Evolutionary conservation across 345 rosid genomes (phyloP).

Genomic region (Geranium rotundifolium): DNA sequence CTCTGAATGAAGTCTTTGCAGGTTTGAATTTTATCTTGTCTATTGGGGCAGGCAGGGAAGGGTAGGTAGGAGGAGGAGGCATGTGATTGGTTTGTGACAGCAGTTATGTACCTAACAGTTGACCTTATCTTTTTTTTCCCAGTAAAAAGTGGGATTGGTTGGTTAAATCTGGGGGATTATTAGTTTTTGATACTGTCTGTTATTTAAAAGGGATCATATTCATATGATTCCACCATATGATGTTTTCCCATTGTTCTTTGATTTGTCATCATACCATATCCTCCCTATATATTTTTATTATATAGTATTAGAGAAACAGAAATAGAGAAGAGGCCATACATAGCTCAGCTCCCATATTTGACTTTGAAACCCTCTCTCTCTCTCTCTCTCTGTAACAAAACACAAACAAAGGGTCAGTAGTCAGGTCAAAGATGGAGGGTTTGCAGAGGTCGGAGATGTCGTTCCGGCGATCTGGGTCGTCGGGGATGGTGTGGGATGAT

Average conservation of each 20-base stretch:
- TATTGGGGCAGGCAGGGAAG: too few species aligned
- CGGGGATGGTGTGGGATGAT: slow-evolving; percentile 75
- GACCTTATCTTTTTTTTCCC: too few species aligned
- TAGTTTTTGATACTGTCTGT: background rate
- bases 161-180: background rate
- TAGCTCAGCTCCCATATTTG: background rate
- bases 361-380: too few species aligned
- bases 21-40: too few species aligned
- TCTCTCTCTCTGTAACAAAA: too few species aligned
- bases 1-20: too few species aligned
- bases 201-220: too few species aligned
- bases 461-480: slow-evolving; percentile 81
- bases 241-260: slow-evolving; percentile 6
- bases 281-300: background rate
- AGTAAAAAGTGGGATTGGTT: too few species aligned
- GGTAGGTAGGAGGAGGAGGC: too few species aligned
- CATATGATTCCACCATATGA: slow-evolving; percentile 9
- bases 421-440: slow-evolving; percentile 14
- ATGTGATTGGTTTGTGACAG: too few species aligned
- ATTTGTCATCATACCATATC: slow-evolving; percentile 11
- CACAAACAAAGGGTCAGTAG: background rate
- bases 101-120: too few species aligned
- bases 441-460: slow-evolving; percentile 64
- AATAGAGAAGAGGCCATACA: background rate
- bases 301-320: background rate